phyloP scores from a whole-genome alignment of 139 green algal genomes.

The Eudorina sp. region DNA sequence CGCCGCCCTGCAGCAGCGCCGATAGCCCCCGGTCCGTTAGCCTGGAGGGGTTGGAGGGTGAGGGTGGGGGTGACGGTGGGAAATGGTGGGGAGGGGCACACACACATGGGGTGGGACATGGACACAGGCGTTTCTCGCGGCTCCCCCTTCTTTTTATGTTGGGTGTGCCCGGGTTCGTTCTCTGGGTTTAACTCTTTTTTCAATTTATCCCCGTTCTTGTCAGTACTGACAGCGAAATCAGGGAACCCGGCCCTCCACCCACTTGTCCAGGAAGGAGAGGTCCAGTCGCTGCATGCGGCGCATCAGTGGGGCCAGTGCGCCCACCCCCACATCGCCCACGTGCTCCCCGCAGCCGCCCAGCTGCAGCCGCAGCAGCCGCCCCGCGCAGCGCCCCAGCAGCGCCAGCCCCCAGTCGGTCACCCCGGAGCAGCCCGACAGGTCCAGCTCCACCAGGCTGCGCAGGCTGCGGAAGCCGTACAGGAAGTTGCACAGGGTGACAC shows the following conservation, averaged over 20 bases:
- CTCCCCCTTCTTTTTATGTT: too few relatives aligned
- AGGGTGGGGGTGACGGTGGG: too few relatives aligned
- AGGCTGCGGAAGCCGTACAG: conserved; percentile 21
- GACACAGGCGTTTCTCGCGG: too few relatives aligned
- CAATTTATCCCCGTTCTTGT: too few relatives aligned
- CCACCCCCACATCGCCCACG: conserved; percentile 29
- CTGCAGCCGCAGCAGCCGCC: not conserved
- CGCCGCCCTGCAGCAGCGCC: not conserved
- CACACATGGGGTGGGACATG: too few relatives aligned
- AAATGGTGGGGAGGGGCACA: too few relatives aligned
- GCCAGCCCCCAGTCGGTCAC: conserved; percentile 35
- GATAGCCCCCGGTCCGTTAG: conserved; percentile 3
- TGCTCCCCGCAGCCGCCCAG: not conserved
- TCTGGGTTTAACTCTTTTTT: too few relatives aligned
- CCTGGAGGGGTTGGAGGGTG: not conserved
- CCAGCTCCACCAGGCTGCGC: conserved; percentile 1
- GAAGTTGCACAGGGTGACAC: conserved; percentile 23
- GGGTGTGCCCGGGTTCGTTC: too few relatives aligned
- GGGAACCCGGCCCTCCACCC: not conserved
- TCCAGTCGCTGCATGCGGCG: conserved; percentile 8
- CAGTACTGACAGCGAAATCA: too few relatives aligned
- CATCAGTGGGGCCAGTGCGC: conserved; percentile 35
- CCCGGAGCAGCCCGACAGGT: not conserved
- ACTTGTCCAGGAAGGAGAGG: conserved; percentile 20
- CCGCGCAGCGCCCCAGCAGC: not conserved